Percentiles rank a stretch among this genome's conserved stretches.
Conservation (phyloP, 1,284 basidiomycete species). For the Pseudozyma sp. region DNA sequence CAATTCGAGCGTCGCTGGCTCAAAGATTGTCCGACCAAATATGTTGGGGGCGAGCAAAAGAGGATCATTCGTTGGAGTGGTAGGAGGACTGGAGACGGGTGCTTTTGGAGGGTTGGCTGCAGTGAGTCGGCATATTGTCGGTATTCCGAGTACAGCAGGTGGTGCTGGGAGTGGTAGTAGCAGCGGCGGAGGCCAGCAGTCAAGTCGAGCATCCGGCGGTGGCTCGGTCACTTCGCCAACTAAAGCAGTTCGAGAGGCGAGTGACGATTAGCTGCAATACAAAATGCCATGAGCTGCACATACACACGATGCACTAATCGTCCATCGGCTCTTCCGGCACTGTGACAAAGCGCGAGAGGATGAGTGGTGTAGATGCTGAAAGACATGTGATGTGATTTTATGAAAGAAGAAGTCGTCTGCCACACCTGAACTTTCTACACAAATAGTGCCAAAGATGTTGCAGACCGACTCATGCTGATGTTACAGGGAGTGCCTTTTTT, state of each 20-base stretch:
- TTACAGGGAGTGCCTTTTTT: slow-evolving; percentile 18
- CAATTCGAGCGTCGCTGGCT: background rate
- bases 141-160: slow-evolving; percentile 10
- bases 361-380: slow-evolving; percentile 12
- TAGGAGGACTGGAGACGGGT: slow-evolving; percentile 57
- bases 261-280: background rate
- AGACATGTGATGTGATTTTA: slow-evolving; percentile 9
- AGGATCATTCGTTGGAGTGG: slow-evolving; percentile 56
- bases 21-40: slow-evolving; percentile 5
- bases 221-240: background rate
- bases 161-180: background rate
- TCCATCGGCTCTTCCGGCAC: no score
- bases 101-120: slow-evolving; percentile 54
- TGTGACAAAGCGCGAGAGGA: no score
- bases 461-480: slow-evolving; percentile 15
- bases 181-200: background rate
- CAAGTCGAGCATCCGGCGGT: background rate
- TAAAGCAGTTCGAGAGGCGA: background rate
- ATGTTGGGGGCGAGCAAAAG: slow-evolving; percentile 36
- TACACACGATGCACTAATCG: background rate
- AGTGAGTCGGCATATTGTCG: slow-evolving; percentile 51
- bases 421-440: background rate
- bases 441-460: no score
- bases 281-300: background rate
- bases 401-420: background rate